A percentile compares a stretch with the other conserved stretches of the same genome.
These are phyloP conservation scores for Aspergillus ibericus DNA, from an alignment of 2,329 filamentous ascomycete species.

Conservation along the genomic window DNA sequence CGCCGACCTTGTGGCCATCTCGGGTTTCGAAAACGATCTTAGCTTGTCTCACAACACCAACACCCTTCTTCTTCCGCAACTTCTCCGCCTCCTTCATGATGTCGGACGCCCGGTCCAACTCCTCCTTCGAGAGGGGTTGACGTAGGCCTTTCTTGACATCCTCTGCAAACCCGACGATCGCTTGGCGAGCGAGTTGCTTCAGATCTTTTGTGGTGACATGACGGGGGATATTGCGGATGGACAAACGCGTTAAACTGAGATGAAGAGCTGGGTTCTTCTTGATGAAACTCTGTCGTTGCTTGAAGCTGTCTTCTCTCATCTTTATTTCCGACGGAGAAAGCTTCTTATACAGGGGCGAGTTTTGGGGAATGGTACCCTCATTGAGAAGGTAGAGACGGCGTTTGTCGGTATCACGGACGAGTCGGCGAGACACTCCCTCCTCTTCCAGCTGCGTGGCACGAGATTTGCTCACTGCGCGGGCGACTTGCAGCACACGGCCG, in stretches of 20 bases:
- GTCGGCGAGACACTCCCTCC: constrained; percentile 62
- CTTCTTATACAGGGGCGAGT: constrained; percentile 72
- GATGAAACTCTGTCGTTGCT: constrained; percentile 85
- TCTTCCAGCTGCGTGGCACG: constrained; percentile 76
- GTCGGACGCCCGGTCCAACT: constrained; percentile 74
- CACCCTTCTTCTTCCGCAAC: constrained; percentile 75
- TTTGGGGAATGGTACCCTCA: constrained; percentile 79
- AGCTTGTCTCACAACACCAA: constrained; percentile 85
- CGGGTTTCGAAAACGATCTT: constrained; percentile 92
- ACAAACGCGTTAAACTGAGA: constrained; percentile 83
- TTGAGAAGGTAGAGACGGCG: constrained; percentile 81
- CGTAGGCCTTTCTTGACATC: constrained; percentile 80
- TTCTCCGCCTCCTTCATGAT: constrained; percentile 79
- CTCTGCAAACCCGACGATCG: constrained; percentile 89
- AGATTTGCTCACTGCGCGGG: constrained; percentile 79
- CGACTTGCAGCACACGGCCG: constrained; percentile 80
- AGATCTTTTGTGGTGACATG: constrained; percentile 81
- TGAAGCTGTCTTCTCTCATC: constrained; percentile 82
- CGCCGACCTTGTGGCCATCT: constrained; percentile 79
- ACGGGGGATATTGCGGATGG: constrained; percentile 85
- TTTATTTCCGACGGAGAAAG: constrained; percentile 78
- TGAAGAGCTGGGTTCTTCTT: constrained; percentile 88
- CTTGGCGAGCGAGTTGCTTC: constrained; percentile 85
- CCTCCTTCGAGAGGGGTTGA: constrained; percentile 82
- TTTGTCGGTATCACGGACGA: constrained; percentile 79